Conservation (phyloP, 23 red algal species). For the Gracilaria gracilis region DNA sequence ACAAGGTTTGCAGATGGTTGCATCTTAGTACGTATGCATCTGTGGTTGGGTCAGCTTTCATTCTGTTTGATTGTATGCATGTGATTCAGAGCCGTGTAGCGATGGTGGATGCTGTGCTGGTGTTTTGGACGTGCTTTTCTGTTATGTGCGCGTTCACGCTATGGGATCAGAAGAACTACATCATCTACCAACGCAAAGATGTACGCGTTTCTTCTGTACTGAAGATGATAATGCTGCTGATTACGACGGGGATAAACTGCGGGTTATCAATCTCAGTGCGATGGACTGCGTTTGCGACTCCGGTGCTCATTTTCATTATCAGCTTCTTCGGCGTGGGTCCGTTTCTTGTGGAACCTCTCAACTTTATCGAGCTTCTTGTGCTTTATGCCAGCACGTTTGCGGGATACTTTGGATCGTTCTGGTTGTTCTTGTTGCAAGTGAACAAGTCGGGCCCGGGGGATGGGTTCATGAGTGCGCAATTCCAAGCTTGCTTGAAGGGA, state of each 20-base stretch:
- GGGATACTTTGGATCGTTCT: slow-evolving; percentile 73
- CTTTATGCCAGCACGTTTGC: slow-evolving; percentile 53
- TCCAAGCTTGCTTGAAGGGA: slow-evolving; percentile 72
- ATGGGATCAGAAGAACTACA: slow-evolving; percentile 71
- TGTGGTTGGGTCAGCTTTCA: slow-evolving; percentile 56
- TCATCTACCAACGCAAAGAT: slow-evolving; percentile 26
- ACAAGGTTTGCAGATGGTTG: slow-evolving; percentile 73
- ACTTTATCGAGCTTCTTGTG: slow-evolving; percentile 65
- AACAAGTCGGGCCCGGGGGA: slow-evolving; percentile 75
- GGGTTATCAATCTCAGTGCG: slow-evolving; percentile 71
- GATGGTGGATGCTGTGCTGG: slow-evolving; percentile 81
- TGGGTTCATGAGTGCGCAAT: slow-evolving; percentile 77
- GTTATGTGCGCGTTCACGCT: slow-evolving; percentile 70
- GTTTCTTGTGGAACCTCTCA: slow-evolving; percentile 67
- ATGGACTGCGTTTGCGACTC: slow-evolving; percentile 93
- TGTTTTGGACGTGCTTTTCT: slow-evolving; percentile 75
- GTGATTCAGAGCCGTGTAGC: slow-evolving; percentile 87
- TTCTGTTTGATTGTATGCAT: slow-evolving; percentile 84
- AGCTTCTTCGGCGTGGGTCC: slow-evolving; percentile 71
- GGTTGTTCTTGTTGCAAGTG: slow-evolving; percentile 72
- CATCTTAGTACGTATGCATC: slow-evolving; percentile 64
- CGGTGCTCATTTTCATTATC: slow-evolving; percentile 69
- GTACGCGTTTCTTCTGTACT: not conserved
- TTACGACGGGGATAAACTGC: slow-evolving; percentile 55
- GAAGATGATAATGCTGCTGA: slow-evolving; percentile 47